Conservation (phyloP, 2,329 filamentous ascomycete species). For the Aspergillaceae sp. region DNA sequence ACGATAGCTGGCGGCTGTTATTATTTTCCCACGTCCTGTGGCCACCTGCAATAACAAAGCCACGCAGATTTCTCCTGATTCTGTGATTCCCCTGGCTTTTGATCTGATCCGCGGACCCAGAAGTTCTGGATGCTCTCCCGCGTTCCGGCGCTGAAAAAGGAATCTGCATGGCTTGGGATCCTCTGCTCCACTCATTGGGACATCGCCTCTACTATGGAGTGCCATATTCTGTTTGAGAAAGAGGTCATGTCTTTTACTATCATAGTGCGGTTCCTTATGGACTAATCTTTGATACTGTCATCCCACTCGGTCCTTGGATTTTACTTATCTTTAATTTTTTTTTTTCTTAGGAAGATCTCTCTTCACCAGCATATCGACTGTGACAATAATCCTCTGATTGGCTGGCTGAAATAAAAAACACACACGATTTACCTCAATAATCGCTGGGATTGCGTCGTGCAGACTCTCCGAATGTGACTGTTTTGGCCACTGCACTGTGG, state of each 20-base stretch:
- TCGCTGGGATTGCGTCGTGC: neutral
- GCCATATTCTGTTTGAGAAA: no score
- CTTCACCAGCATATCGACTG: no score
- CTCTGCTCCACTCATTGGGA: neutral
- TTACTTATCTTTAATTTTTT: no score
- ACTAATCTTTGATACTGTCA: no score
- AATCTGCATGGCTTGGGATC: neutral
- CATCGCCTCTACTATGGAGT: no score
- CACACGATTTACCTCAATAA: neutral
- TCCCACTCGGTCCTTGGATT: no score
- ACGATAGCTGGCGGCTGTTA: neutral
- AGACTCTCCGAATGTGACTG: neutral
- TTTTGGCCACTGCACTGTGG: neutral
- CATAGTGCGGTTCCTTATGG: no score
- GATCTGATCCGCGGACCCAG: neutral
- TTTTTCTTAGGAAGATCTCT: no score
- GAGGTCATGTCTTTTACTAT: no score
- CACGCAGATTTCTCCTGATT: no score
- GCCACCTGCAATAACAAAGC: neutral
- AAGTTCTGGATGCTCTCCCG: neutral
- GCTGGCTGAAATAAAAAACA: neutral
- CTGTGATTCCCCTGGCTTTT: neutral
- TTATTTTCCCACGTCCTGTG: neutral
- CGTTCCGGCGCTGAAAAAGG: neutral
- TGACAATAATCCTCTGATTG: neutral